Percentiles rank a stretch among this genome's conserved stretches.
Evolutionary conservation across 208 protist species (phyloP).

Genomic region (Crithidia expoeki): DNA sequence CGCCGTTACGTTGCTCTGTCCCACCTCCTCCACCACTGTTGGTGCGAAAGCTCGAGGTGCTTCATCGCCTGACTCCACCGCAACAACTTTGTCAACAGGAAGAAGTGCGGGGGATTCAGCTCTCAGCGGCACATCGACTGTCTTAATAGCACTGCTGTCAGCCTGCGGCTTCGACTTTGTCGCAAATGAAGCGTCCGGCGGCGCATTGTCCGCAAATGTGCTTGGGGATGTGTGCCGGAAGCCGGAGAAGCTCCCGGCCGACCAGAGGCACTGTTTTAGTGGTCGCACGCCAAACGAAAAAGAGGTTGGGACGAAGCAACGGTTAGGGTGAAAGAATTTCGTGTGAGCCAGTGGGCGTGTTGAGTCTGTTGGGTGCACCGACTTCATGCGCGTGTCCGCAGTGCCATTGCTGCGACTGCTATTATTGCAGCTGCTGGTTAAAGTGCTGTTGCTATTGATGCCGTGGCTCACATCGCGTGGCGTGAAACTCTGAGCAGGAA

Average conservation of each 20-base stretch:
- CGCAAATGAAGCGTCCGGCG: background rate
- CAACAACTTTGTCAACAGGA: background rate
- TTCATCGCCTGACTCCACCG: background rate
- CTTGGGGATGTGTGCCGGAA: background rate
- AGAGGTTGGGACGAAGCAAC: slow-evolving; percentile 3
- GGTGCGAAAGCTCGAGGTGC: no score
- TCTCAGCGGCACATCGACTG: background rate
- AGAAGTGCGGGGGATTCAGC: background rate
- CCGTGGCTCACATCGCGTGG: no score
- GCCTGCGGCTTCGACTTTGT: background rate
- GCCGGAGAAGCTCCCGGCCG: background rate
- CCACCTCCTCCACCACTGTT: no score
- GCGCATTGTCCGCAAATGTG: background rate
- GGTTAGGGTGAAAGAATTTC: background rate
- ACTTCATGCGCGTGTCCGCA: slow-evolving; percentile 4
- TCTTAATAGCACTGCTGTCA: background rate
- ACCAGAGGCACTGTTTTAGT: slow-evolving; percentile 6
- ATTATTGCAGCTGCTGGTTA: background rate
- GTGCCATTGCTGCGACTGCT: background rate
- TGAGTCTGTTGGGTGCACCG: background rate
- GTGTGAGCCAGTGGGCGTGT: background rate
- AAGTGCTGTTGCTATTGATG: background rate
- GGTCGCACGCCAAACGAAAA: slow-evolving; percentile 1
- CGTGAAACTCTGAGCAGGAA: no score
- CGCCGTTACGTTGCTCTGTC: background rate